phyloP scores from a whole-genome alignment of 106 monocot genomes.

The Dendrobium nobile region DNA sequence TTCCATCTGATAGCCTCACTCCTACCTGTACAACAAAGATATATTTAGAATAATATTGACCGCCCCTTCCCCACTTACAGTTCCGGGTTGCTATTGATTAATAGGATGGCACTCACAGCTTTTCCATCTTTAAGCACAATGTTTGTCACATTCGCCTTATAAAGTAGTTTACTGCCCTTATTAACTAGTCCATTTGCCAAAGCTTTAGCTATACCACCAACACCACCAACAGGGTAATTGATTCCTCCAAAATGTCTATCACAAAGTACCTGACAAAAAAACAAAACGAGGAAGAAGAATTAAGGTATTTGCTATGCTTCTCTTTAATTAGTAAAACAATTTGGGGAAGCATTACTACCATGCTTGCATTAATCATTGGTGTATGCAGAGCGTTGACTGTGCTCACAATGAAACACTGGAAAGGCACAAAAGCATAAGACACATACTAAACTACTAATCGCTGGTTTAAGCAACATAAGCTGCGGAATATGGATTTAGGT shows the following conservation, averaged over 20 bases:
- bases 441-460: background rate
- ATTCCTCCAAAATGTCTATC: constrained; percentile 98
- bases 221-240: constrained; percentile 96
- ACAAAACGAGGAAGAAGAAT: background rate
- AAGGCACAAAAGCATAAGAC: constrained; percentile 10
- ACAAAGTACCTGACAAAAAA: constrained; percentile 66
- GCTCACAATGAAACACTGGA: constrained; percentile 97
- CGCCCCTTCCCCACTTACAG: background rate
- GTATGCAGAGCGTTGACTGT: constrained; percentile 94
- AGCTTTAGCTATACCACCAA: constrained; percentile 86
- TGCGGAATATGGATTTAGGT: background rate
- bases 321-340: constrained; percentile 4
- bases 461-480: background rate
- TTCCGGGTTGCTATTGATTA: background rate
- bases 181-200: constrained; percentile 80
- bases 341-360: constrained; percentile 41
- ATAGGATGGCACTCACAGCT: constrained; percentile 62
- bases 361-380: constrained; percentile 98
- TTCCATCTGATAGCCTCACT: constrained; percentile 85
- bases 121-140: constrained; percentile 72
- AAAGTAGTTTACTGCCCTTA: constrained; percentile 74
- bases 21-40: constrained; percentile 47
- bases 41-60: background rate
- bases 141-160: constrained; percentile 73
- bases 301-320: background rate